Conservation (phyloP, 1,284 basidiomycete genomes). For the Malassezia japonica region DNA sequence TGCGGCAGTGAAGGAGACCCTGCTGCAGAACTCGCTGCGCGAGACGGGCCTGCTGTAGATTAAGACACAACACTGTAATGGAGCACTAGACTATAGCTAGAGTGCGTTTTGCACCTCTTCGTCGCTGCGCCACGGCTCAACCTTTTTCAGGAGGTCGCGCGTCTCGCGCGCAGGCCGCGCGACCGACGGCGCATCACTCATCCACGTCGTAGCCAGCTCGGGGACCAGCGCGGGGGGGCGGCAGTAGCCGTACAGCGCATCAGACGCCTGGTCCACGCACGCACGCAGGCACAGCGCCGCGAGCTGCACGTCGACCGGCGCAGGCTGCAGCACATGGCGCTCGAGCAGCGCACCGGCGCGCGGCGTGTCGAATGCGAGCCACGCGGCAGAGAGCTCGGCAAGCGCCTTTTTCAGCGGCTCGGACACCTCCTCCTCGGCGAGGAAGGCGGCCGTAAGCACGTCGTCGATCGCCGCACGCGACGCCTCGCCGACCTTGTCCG, state of each 20-base stretch:
- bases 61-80: neutral
- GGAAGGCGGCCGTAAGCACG: slow-evolving; percentile 69
- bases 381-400: slow-evolving; percentile 60
- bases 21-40: slow-evolving; percentile 15
- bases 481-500: slow-evolving; percentile 66
- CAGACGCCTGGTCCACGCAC: slow-evolving; percentile 55
- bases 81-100: too few relatives aligned
- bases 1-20: slow-evolving; percentile 77
- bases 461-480: slow-evolving; percentile 64
- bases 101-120: slow-evolving; percentile 19
- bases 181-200: slow-evolving; percentile 64
- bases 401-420: slow-evolving; percentile 54
- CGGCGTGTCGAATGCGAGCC: slow-evolving; percentile 59
- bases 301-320: slow-evolving; percentile 59
- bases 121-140: slow-evolving; percentile 36
- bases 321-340: slow-evolving; percentile 54
- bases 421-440: slow-evolving; percentile 9
- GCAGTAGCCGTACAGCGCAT: slow-evolving; percentile 61
- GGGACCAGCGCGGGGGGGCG: slow-evolving; percentile 58
- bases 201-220: slow-evolving; percentile 64
- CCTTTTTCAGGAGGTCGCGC: slow-evolving; percentile 60
- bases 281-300: slow-evolving; percentile 55
- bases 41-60: slow-evolving; percentile 15
- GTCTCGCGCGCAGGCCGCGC: slow-evolving; percentile 75
- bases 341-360: slow-evolving; percentile 62